Evolutionary conservation across 2,329 filamentous ascomycete species (phyloP).

Genomic region (Dryadomyces sulphureus): DNA sequence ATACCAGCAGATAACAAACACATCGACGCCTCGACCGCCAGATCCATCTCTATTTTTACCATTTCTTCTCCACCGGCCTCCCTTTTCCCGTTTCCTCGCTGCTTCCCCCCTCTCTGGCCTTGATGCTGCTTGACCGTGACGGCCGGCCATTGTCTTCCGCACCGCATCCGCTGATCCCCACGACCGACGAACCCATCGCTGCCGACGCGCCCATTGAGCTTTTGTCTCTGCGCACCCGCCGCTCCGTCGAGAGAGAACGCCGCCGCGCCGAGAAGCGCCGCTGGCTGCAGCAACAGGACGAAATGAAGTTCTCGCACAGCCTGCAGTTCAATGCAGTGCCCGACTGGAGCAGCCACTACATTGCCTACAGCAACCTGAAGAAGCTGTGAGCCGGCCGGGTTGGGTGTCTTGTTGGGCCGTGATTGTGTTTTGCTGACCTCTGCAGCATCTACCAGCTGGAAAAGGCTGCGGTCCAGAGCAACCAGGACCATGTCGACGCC

Average conservation of each 20-base stretch:
- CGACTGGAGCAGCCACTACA: constrained; percentile 98
- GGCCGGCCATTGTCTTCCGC: not conserved
- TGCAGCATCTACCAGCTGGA: constrained; percentile 85
- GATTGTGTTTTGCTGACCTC: not conserved
- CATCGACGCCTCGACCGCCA: not conserved
- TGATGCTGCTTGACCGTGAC: constrained; percentile 1
- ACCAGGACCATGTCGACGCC: constrained; percentile 51
- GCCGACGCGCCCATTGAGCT: not conserved
- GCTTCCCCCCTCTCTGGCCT: not conserved
- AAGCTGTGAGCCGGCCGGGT: constrained; percentile 50
- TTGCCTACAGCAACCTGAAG: constrained; percentile 96
- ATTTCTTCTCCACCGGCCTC: not conserved
- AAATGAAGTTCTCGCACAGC: constrained; percentile 99
- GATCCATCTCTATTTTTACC: not conserved
- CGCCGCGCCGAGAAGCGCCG: constrained; percentile 38
- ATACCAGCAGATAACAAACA: too few relatives aligned
- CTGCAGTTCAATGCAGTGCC: constrained; percentile 99
- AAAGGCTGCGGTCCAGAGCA: constrained; percentile 55
- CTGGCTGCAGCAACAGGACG: constrained; percentile 59
- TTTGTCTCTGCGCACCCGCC: not conserved
- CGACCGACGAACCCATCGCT: not conserved
- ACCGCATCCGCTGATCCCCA: too few relatives aligned
- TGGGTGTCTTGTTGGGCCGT: too few relatives aligned
- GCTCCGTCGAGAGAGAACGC: not conserved
- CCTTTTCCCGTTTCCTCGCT: not conserved